These are phyloP conservation scores for Lavandula angustifolia DNA, from an alignment of 257 asterid genomes.

Conservation along the genomic window DNA sequence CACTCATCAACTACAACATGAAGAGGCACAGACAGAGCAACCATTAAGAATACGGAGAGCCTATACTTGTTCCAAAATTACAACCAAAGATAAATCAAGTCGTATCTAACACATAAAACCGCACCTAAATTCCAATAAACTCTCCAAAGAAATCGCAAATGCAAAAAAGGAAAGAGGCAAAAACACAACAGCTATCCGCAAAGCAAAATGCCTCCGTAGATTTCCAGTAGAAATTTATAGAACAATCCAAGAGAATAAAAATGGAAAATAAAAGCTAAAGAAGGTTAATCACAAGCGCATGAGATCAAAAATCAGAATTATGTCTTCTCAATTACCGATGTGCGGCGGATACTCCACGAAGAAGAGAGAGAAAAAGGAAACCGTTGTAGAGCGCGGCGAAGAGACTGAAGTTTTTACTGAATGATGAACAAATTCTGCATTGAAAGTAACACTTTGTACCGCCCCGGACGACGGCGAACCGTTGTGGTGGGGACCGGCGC, in stretches of 20 bases:
- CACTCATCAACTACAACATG: conserved; percentile 10
- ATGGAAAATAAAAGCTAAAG: background rate
- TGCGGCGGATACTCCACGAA: conserved; percentile 21
- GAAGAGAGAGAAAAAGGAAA: conserved; percentile 22
- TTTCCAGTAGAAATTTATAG: conserved; percentile 16
- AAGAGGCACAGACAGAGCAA: background rate
- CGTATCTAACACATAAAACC: background rate
- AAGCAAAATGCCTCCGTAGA: conserved; percentile 8
- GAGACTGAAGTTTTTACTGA: conserved; percentile 3
- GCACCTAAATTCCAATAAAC: background rate
- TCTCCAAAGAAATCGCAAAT: too few species aligned
- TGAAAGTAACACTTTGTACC: conserved; percentile 31
- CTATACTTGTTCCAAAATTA: too few species aligned
- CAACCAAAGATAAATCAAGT: too few species aligned
- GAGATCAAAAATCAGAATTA: conserved; percentile 4
- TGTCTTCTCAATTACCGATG: conserved; percentile 25
- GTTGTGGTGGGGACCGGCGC: conserved; percentile 36
- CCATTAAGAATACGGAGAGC: background rate
- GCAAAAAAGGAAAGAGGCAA: too few species aligned
- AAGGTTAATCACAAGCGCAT: background rate
- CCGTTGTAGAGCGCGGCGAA: conserved; percentile 33
- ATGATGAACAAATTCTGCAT: background rate
- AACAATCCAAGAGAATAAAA: background rate
- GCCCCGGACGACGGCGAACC: conserved; percentile 51
- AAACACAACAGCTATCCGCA: background rate